Evolutionary conservation across 768 basidiomycete species (phyloP), one percentile per base, ranked within the genome.

Genomic region (Lactarius trivialis): DNA sequence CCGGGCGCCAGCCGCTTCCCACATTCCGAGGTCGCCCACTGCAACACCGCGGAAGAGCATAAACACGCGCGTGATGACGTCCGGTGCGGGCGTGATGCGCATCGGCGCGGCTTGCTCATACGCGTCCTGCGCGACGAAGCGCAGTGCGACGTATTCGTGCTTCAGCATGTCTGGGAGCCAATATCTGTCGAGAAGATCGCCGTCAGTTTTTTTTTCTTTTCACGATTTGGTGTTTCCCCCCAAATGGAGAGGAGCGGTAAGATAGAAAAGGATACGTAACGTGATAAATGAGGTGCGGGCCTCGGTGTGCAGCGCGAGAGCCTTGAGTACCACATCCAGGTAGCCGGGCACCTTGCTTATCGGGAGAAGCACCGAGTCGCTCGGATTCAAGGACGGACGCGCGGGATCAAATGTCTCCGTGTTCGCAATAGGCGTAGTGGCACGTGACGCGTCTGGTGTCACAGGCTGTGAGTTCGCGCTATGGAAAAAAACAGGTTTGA

Each of bases 231-330:
- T 30, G 30, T 36, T 12, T 36, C 36, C 36, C n/a, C 11, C 43
- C 17, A 32, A 32, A 21, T 30, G 30, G 30, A 30, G 7, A 21
- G 30, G 74, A 75, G 21, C 24, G 33, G 24, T 11, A 34, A 75
- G 76, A 30, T n/a, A 33, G 55, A 3, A n/a, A 24, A 12, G 1
- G 43, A 14, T 15, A 33, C 74, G 24, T 60, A 78, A 78, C 75
- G 78, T 79, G 63, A 81, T 77, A 69, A 81, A 81, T 9, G 76
- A 76, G 24, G 75, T 77, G 51, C 77, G 71, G 0, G 78, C 79
- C 60, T 78, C 75, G 0, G 71, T 74, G 61, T 81, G 73, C 6
- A 81, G 74, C 0, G 74, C 71, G 1, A 81, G 71, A 7, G 68
- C 65, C 7, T 63, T 64, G 37, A 65, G 65, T 21, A 33, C 15